Evolutionary conservation across 202 grass and related monocot genomes (phyloP), one percentile per base, ranked within the genome.

Genomic region (Panicum hallii): DNA sequence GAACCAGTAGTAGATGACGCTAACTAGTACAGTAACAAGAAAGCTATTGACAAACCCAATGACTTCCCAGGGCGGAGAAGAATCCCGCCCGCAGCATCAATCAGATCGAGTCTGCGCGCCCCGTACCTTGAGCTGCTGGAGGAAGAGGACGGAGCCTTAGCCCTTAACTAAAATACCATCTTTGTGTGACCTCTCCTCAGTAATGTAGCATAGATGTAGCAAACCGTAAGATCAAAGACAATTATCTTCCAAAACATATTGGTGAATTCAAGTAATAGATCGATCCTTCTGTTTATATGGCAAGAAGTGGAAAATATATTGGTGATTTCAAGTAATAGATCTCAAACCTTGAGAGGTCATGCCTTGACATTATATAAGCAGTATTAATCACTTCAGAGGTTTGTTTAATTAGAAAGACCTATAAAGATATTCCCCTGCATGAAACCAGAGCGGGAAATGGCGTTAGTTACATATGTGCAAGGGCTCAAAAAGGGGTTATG

Each of bases 121-220:
- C 12, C 36, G 32, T 19, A 95, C 97, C 93, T 96, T 96, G 86
- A 99, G 97, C 88, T 99, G 97, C 85, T 96, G 93, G 70, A 99
- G 83, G 79, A 92, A 92, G 76, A 94, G 93, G 50, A 99, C 93
- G 48, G 90, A 91, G 43, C 26, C 52, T 83, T 26, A 26, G 26
- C 26, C 26, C 26, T 26, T 38, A 70, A 49, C 20, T 62, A 88
- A 20, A 58, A 71, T 54, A 41, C 4, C 19, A 26, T 64, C 26
- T 44, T 63, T 44, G 41, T 28, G 67, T 53, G 32, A 63, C 81
- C 77, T 52, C 13, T 71, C 67, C 41, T 28, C 16, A 50, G n/a
- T 53, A 55, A 56, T 40, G 71, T 74, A 67, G 61, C 43, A 62
- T 3, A 46, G 50, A 8, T 20, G 45, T 38, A 63, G 47, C 4